Evolutionary conservation across 495 filamentous ascomycete species (phyloP).

Genomic region (Neurospora sp.): DNA sequence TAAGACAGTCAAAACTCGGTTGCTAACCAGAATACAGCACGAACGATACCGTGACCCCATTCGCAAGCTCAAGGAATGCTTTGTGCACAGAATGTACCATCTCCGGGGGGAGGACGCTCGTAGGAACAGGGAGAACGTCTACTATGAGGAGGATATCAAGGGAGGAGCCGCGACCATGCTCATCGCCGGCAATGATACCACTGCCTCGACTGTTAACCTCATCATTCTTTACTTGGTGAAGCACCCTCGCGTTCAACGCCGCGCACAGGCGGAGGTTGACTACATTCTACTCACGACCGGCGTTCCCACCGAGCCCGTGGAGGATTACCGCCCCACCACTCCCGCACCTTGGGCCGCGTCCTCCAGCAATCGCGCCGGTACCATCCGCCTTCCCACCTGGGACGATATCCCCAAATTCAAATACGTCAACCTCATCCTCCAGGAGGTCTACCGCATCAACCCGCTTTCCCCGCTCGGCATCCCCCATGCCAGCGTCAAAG

Average conservation of each 20-base stretch:
- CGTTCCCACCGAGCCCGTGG: background rate
- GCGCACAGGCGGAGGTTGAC: constrained; percentile 51
- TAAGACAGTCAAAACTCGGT: background rate
- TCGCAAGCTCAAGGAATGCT: background rate
- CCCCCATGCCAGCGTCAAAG: constrained; percentile 38
- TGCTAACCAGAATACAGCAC: background rate
- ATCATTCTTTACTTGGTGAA: constrained; percentile 32
- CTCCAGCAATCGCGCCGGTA: constrained; percentile 19
- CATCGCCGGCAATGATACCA: constrained; percentile 42
- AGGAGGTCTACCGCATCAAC: constrained; percentile 52
- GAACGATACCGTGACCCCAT: background rate
- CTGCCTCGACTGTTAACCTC: constrained; percentile 29
- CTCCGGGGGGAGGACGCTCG: background rate
- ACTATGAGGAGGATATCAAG: constrained; percentile 35
- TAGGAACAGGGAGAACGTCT: constrained; percentile 22
- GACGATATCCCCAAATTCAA: constrained; percentile 40
- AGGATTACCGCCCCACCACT: background rate
- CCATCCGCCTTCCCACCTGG: constrained; percentile 37
- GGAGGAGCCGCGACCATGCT: constrained; percentile 39
- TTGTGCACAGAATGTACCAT: background rate
- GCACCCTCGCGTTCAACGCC: constrained; percentile 37
- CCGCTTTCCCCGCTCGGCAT: constrained; percentile 50
- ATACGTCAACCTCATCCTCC: constrained; percentile 41
- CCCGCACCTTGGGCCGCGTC: background rate
- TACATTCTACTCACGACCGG: constrained; percentile 15